phyloP scores from a whole-genome alignment of 768 basidiomycete genomes.

The Favolaschia claudopus region DNA sequence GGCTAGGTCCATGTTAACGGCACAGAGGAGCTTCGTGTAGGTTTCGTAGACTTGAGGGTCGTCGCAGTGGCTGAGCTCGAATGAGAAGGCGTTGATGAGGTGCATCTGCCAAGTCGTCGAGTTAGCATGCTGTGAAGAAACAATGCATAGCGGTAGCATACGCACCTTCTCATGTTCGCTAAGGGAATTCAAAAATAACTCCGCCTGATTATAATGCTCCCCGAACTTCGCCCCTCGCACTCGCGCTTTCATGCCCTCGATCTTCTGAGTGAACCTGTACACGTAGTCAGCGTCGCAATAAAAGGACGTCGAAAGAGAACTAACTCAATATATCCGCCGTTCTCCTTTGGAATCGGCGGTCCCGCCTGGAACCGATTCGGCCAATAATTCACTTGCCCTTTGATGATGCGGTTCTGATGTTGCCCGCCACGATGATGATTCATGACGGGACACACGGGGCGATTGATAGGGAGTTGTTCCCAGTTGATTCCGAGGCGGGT shows the following conservation, averaged over 20 bases:
- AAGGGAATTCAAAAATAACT: conserved; percentile 88
- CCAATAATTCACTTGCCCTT: conserved; percentile 76
- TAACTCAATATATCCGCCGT: conserved; percentile 69
- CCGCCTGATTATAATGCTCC: conserved; percentile 79
- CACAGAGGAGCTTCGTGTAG: conserved; percentile 72
- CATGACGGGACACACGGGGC: conserved; percentile 77
- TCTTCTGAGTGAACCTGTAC: conserved; percentile 54
- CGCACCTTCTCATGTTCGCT: conserved; percentile 67
- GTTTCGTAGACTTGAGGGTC: conserved; percentile 73
- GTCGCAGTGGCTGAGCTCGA: conserved; percentile 87
- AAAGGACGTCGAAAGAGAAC: conserved; percentile 27
- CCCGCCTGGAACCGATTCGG: conserved; percentile 73
- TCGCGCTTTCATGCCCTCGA: conserved; percentile 65
- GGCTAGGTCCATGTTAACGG: conserved; percentile 80
- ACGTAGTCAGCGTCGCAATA: conserved; percentile 33
- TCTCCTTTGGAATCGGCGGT: conserved; percentile 51
- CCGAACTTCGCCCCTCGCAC: conserved; percentile 76
- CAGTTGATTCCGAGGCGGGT: conserved; percentile 84
- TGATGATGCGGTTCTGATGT: conserved; percentile 62
- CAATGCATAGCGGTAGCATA: too few species aligned
- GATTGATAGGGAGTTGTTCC: conserved; percentile 84
- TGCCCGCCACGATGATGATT: conserved; percentile 73
- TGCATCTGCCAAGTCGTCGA: too few species aligned
- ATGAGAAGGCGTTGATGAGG: conserved; percentile 72
- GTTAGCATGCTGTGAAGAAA: too few species aligned